Percentiles rank a stretch among this genome's conserved stretches.
These are phyloP conservation scores for Arabis hirsuta DNA, from an alignment of 345 rosid genomes.

Conservation along the genomic window DNA sequence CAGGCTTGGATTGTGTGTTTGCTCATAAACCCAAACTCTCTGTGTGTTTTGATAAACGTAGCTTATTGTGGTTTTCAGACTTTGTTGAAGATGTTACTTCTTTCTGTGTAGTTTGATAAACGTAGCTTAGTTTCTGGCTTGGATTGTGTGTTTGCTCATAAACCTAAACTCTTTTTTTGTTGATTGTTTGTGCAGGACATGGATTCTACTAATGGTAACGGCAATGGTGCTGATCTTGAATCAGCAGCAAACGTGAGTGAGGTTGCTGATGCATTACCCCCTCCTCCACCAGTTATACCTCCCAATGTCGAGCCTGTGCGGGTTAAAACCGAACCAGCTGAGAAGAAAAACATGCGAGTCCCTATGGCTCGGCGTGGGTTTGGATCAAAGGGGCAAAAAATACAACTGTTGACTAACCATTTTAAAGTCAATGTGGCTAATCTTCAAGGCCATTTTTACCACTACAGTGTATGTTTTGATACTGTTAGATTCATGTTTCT, in stretches of 20 bases:
- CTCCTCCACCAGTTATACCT: constrained; percentile 77
- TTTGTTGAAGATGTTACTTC: background rate
- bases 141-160: background rate
- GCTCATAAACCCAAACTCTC: background rate
- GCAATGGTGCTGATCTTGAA: constrained; percentile 48
- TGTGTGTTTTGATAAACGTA: background rate
- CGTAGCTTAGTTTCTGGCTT: background rate
- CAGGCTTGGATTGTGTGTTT: background rate
- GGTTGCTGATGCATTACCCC: constrained; percentile 54
- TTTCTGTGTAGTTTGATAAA: background rate
- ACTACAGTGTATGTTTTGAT: constrained; percentile 61
- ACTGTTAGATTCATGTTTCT: background rate
- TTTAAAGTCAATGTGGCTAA: constrained; percentile 71
- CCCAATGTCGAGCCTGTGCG: constrained; percentile 59
- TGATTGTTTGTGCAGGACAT: constrained; percentile 45
- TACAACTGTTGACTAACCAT: constrained; percentile 68
- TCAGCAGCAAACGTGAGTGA: constrained; percentile 40
- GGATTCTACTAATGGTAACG: constrained; percentile 49
- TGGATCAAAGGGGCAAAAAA: constrained; percentile 77
- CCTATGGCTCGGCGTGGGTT: constrained; percentile 73
- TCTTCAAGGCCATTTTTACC: constrained; percentile 68
- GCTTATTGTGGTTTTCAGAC: background rate
- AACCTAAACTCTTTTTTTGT: background rate
- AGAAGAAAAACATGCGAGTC: constrained; percentile 56
- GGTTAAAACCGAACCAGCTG: constrained; percentile 49